phyloP scores from a whole-genome alignment of 2,329 filamentous ascomycete genomes.

The Ceratocystiopsis sp. region DNA sequence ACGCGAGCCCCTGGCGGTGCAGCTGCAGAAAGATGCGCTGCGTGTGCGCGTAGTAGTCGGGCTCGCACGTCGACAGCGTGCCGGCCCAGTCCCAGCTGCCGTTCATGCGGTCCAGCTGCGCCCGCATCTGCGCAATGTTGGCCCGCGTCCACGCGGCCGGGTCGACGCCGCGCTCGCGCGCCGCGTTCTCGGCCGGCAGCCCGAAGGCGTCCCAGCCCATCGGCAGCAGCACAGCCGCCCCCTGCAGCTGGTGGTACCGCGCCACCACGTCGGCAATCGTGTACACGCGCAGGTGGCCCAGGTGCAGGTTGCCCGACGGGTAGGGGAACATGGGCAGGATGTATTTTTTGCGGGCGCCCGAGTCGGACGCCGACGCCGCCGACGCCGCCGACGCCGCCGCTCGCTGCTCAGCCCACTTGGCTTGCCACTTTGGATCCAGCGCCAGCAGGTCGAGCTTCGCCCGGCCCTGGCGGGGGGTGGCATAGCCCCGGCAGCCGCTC shows the following conservation, averaged over 20 bases:
- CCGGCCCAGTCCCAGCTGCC: constrained; percentile 69
- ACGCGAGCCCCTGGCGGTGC: constrained; percentile 56
- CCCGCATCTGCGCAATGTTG: constrained; percentile 76
- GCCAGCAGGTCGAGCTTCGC: constrained; percentile 26
- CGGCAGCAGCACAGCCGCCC: constrained; percentile 61
- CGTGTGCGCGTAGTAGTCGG: constrained; percentile 77
- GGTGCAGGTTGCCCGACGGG: constrained; percentile 70
- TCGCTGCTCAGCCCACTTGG: constrained; percentile 20
- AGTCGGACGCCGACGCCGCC: not conserved
- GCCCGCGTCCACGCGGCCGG: constrained; percentile 62
- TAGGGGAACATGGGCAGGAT: constrained; percentile 89
- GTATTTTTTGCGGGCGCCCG: constrained; percentile 32
- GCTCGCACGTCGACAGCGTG: constrained; percentile 70
- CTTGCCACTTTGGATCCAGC: constrained; percentile 35
- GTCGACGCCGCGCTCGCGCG: constrained; percentile 63
- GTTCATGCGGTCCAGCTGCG: constrained; percentile 63
- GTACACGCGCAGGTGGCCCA: constrained; percentile 78
- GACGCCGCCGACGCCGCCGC: constrained; percentile 4
- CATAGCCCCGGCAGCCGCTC: constrained; percentile 15
- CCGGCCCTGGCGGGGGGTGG: constrained; percentile 6
- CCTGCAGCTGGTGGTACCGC: constrained; percentile 58
- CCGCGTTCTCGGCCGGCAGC: constrained; percentile 79
- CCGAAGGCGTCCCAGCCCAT: constrained; percentile 95
- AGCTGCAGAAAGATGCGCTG: constrained; percentile 72
- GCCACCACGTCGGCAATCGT: constrained; percentile 77